These are phyloP conservation scores for Uronychia binucleata DNA, from an alignment of 73 alveolate genomes.

Conservation along the genomic window DNA sequence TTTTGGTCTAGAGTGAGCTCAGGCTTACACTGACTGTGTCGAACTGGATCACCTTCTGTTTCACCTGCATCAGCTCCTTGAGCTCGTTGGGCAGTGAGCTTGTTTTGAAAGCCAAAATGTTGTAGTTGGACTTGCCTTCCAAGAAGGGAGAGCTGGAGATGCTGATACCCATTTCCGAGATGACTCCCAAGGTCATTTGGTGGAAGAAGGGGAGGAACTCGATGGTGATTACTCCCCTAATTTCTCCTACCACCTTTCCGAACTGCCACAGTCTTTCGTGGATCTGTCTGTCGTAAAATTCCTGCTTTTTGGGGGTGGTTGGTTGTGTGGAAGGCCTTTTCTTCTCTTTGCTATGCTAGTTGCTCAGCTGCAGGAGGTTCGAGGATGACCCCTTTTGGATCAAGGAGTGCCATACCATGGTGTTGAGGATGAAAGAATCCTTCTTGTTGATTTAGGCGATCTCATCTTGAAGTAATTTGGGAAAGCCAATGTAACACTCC, in stretches of 20 bases:
- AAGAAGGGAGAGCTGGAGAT: slow-evolving; percentile 32
- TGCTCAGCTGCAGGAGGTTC: neutral
- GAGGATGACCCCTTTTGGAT: neutral
- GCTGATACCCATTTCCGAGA: slow-evolving; percentile 44
- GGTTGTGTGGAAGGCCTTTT: neutral
- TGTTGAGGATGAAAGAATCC: slow-evolving; percentile 38
- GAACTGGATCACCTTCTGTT: neutral
- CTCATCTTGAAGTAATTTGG: slow-evolving; percentile 44
- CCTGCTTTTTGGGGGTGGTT: neutral
- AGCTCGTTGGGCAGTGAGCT: slow-evolving; percentile 9
- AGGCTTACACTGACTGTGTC: slow-evolving; percentile 11
- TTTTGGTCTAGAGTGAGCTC: too few species aligned
- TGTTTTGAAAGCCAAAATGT: slow-evolving; percentile 2
- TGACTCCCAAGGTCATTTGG: slow-evolving; percentile 46
- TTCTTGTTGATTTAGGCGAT: slow-evolving; percentile 24
- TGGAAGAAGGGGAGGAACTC: slow-evolving; percentile 30
- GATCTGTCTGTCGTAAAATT: neutral
- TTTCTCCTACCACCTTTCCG: slow-evolving; percentile 43
- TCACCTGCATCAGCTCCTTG: slow-evolving; percentile 9
- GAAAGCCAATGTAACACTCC: slow-evolving; percentile 57
- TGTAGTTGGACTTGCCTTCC: slow-evolving; percentile 4
- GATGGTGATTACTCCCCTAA: slow-evolving; percentile 13
- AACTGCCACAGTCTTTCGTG: slow-evolving; percentile 26
- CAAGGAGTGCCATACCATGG: neutral
- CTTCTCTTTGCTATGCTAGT: neutral